Conservation (phyloP, 139 green algal species). For the Chlorella sp. region DNA sequence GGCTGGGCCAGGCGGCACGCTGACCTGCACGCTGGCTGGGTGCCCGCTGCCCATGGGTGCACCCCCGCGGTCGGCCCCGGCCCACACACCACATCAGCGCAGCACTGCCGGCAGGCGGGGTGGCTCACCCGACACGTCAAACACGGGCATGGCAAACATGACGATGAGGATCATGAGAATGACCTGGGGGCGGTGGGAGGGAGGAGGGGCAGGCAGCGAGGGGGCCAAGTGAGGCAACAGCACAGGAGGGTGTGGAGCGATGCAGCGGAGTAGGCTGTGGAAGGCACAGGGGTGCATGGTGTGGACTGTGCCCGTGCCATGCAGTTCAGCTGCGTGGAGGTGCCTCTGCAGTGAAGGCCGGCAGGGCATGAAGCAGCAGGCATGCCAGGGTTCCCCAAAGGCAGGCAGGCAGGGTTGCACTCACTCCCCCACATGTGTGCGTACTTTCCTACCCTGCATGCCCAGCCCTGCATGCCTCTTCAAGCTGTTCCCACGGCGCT, state of each 20-base stretch:
- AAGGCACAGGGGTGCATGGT: neutral
- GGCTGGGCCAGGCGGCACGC: neutral
- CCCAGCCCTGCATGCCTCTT: too few relatives aligned
- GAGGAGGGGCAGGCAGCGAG: neutral
- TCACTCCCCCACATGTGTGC: too few relatives aligned
- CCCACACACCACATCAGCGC: neutral
- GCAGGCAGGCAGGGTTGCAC: too few relatives aligned
- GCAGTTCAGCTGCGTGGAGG: too few relatives aligned
- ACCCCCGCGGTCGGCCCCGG: neutral
- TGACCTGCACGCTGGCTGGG: too few relatives aligned
- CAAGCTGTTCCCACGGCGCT: neutral
- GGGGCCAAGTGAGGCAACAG: neutral
- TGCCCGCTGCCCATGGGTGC: neutral
- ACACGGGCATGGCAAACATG: conserved; percentile 86
- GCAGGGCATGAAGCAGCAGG: too few relatives aligned
- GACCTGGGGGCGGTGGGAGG: conserved; percentile 2
- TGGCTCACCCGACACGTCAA: conserved; percentile 64
- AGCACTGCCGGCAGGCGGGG: neutral
- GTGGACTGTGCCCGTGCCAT: too few relatives aligned
- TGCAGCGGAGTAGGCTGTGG: neutral
- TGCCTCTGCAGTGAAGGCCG: too few relatives aligned
- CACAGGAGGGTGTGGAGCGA: too few relatives aligned
- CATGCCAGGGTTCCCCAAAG: too few relatives aligned
- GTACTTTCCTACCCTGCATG: too few relatives aligned
- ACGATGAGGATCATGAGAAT: conserved; percentile 83